These are phyloP conservation scores for Prototheca cutis DNA, from an alignment of 163 green algal species.

Conservation along the genomic window DNA sequence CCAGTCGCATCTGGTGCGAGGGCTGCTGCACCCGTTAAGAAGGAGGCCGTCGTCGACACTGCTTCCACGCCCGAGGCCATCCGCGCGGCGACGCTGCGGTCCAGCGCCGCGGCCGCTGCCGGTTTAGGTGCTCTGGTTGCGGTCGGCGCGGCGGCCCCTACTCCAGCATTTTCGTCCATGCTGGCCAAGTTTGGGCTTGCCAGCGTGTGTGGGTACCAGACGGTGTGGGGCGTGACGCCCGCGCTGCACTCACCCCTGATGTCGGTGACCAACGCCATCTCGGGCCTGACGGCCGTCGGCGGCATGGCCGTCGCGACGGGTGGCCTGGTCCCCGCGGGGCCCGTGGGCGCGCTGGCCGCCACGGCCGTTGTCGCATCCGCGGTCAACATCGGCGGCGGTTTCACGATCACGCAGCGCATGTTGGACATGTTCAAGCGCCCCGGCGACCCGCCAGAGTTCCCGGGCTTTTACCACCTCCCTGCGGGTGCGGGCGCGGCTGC, in stretches of 20 bases:
- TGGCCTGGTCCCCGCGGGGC: slow-evolving; percentile 32
- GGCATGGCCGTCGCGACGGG: slow-evolving; percentile 49
- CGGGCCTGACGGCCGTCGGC: slow-evolving; percentile 57
- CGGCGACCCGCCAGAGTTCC: slow-evolving; percentile 63
- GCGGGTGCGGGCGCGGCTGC: slow-evolving; percentile 33
- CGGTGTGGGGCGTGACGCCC: slow-evolving; percentile 74
- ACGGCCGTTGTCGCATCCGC: slow-evolving; percentile 54
- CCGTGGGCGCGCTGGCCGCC: slow-evolving; percentile 38
- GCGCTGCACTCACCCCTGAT: slow-evolving; percentile 92
- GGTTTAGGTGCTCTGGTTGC: slow-evolving; percentile 26
- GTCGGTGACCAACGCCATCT: slow-evolving; percentile 84
- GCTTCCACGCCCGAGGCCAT: slow-evolving; percentile 23
- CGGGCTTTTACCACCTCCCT: slow-evolving; percentile 63
- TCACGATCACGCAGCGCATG: slow-evolving; percentile 73
- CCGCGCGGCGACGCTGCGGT: slow-evolving; percentile 18
- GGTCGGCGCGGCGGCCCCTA: slow-evolving; percentile 26
- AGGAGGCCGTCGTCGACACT: slow-evolving; percentile 16
- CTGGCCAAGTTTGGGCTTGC: slow-evolving; percentile 80
- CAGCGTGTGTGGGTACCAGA: slow-evolving; percentile 73
- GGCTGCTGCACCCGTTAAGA: slow-evolving; percentile 7
- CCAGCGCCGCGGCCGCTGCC: slow-evolving; percentile 35
- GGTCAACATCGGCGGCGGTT: slow-evolving; percentile 79
- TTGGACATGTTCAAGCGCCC: slow-evolving; percentile 83
- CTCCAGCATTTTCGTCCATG: slow-evolving; percentile 41
- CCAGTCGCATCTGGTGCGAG: not conserved